These are phyloP conservation scores for Starmera caribaea DNA, from an alignment of 805 yeast species.

Conservation along the genomic window DNA sequence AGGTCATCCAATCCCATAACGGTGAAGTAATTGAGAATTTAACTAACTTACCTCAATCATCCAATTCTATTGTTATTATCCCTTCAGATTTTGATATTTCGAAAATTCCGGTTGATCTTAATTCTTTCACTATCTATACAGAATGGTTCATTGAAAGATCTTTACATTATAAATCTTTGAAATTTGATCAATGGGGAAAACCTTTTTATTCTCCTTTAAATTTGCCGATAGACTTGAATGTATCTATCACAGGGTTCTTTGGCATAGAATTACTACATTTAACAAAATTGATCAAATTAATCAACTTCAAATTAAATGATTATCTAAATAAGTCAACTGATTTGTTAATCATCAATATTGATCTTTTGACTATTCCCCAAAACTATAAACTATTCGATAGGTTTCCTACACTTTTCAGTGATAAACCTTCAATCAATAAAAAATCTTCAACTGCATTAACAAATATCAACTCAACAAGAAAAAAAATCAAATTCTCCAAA, in stretches of 20 bases:
- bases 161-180: slow-evolving; percentile 41
- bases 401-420: slow-evolving; percentile 20
- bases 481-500: slow-evolving; percentile 49
- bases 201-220: slow-evolving; percentile 27
- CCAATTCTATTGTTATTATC: slow-evolving; percentile 4
- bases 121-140: slow-evolving; percentile 35
- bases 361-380: slow-evolving; percentile 31
- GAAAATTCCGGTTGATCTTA: slow-evolving; percentile 6
- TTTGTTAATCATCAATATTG: slow-evolving; percentile 44
- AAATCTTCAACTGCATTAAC: slow-evolving; percentile 7
- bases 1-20: slow-evolving; percentile 35
- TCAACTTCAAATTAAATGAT: slow-evolving; percentile 43
- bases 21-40: slow-evolving; percentile 23
- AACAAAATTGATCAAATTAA: slow-evolving; percentile 44
- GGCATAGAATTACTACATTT: slow-evolving; percentile 71
- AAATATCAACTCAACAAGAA: slow-evolving; percentile 35
- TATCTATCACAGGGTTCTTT: slow-evolving; percentile 60
- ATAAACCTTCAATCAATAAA: slow-evolving; percentile 12
- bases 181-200: slow-evolving; percentile 53
- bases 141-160: slow-evolving; percentile 80
- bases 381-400: slow-evolving; percentile 30
- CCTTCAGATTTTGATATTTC: slow-evolving; percentile 8
- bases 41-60: not conserved
- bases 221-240: slow-evolving; percentile 10
- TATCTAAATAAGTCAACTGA: slow-evolving; percentile 43